Percentiles rank a stretch among this genome's conserved stretches.
phyloP scores from a whole-genome alignment of 2,329 filamentous ascomycete species.

The Nothophoma quercina region DNA sequence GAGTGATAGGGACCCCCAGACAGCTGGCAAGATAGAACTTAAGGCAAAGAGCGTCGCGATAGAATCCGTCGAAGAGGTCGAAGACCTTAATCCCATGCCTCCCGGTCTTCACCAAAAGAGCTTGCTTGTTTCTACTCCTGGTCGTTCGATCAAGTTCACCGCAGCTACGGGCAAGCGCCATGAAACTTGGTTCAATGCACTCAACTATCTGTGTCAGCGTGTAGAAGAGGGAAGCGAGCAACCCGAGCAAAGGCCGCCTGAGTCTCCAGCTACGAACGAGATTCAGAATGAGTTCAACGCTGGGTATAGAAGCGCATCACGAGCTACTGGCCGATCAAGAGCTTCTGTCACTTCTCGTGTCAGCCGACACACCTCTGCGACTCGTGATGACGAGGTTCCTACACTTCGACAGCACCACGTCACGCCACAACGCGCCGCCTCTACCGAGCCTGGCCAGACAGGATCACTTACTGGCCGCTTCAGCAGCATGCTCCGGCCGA shows the following conservation, averaged over 20 bases:
- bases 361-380: constrained; percentile 60
- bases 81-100: constrained; percentile 93
- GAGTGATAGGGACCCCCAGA: constrained; percentile 88
- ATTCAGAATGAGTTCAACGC: constrained; percentile 81
- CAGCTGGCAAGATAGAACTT: constrained; percentile 78
- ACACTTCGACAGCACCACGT: constrained; percentile 56
- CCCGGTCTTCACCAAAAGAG: constrained; percentile 95
- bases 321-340: constrained; percentile 60
- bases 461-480: constrained; percentile 55
- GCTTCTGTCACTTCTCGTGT: constrained; percentile 81
- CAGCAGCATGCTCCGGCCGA: constrained; percentile 55
- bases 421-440: constrained; percentile 36
- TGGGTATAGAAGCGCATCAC: constrained; percentile 57
- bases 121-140: constrained; percentile 86
- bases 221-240: constrained; percentile 60
- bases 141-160: constrained; percentile 90
- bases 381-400: constrained; percentile 50
- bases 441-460: constrained; percentile 48
- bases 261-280: constrained; percentile 64
- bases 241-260: constrained; percentile 58
- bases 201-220: constrained; percentile 89
- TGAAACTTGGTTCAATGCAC: constrained; percentile 97
- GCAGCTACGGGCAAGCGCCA: constrained; percentile 92
- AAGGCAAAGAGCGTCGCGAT: constrained; percentile 90
- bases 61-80: constrained; percentile 88